A percentile compares a stretch with the other conserved stretches of the same genome.
Evolutionary conservation across 106 monocot genomes (phyloP).

Genomic region (Dioscorea alata): DNA sequence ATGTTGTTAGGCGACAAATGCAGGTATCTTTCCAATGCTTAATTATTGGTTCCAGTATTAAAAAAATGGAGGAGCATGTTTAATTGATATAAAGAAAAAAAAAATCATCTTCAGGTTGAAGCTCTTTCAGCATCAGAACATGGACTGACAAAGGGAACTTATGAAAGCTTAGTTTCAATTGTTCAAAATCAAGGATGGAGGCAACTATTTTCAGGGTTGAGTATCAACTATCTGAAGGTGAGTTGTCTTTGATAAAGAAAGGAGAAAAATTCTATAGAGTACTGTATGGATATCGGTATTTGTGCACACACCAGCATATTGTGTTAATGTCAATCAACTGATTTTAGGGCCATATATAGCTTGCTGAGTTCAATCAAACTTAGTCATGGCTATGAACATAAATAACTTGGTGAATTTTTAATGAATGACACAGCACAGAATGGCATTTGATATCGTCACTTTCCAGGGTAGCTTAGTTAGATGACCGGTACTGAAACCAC

Average conservation of each 20-base stretch:
- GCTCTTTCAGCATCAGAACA: constrained; percentile 30
- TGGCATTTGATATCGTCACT: too few relatives aligned
- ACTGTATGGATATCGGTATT: too few relatives aligned
- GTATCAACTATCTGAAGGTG: constrained; percentile 94
- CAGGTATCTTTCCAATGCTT: constrained; percentile 41
- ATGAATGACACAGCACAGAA: too few relatives aligned
- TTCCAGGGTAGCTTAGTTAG: too few relatives aligned
- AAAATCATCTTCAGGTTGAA: constrained; percentile 52
- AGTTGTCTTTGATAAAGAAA: background rate
- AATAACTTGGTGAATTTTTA: too few relatives aligned
- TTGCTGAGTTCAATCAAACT: too few relatives aligned
- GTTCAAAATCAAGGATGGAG: constrained; percentile 66
- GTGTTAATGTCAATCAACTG: too few relatives aligned
- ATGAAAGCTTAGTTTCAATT: constrained; percentile 49
- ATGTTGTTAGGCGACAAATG: constrained; percentile 97
- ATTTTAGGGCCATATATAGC: too few relatives aligned
- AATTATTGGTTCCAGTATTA: background rate
- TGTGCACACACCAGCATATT: too few relatives aligned
- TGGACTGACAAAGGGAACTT: constrained; percentile 42
- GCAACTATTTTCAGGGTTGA: constrained; percentile 82
- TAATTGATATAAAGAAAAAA: background rate
- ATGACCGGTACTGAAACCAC: too few relatives aligned
- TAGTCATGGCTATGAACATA: too few relatives aligned
- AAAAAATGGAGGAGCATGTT: background rate
- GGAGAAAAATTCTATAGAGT: too few relatives aligned